Base-by-base conservation (phyloP, 441 rosid species). In the Arabidopsis hybrid region DNA sequence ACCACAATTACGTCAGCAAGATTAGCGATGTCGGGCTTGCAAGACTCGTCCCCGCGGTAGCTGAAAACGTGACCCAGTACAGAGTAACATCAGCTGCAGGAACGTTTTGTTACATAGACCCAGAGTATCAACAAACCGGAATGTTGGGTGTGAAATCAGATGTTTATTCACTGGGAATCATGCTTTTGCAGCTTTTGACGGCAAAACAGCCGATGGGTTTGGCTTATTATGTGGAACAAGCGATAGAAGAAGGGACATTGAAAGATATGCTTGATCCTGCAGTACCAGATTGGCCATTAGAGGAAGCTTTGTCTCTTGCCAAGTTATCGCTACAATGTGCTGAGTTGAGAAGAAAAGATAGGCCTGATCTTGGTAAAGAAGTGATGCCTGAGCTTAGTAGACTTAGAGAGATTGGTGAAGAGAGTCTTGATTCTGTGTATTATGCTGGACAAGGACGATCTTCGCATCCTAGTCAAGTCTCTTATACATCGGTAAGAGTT, bases 51-150 rank as follows among this genome's bases (percentile, higher is more conserved):
- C 94, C 94, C 0, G 86, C 87, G 1, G 81, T 86, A 16, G 89
- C 91, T 8, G 91, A 89, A 56, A 85, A 76, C 65, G 83, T 75
- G 52, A 85, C 94, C 1, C 91, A 89, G 34, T 85, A 49, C 73
- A 70, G 77, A 50, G 71, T 86, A 67, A 87, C 91, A 0, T 84
- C 94, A 8, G 76, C 91, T 1, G 91, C 94, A 4, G 94, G 94
- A 56, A 89, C 94, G 9, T 87, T 89, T 66, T 87, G 91, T 80
- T 89, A 89, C 38, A 89, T 89, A 0, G 94, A 89, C 58, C 93
- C 93, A 0, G 93, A 89, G 80, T 89, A 89, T 74, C 93, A 89
- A 45, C 91, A 87, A 61, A 89, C 93, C 1, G 93, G 93, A 58
- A 84, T 85, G 87, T 80, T 89, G 14, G 93, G 93, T 10, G 93